Base-by-base conservation (phyloP, 805 yeast species). In the Saturnispora ahearnii region DNA sequence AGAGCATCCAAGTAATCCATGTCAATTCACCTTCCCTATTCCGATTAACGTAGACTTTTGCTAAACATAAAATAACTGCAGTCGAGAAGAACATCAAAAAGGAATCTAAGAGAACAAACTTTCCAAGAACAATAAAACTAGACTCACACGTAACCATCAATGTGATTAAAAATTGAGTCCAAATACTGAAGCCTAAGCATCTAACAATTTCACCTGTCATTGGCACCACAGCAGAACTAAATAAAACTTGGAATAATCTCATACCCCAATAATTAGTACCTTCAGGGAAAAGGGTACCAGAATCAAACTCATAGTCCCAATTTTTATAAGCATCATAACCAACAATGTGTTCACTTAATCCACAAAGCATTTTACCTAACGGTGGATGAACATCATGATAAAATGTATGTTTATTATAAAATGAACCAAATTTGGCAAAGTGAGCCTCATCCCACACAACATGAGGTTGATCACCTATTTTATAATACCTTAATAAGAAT, bases 361-460 rank as follows among this genome's bases (percentile, higher is more conserved):
- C 95, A 53, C 84, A 81, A 45, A 86, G 69, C 82, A 86, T 79
- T 60, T 86, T 86, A 9, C 93, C 95, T 57, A 86, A 72, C 1
- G 95, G 95, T 21, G 95, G 95, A 62, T 86, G 95, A 30, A 86
- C 95, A 68, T 86, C 95, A 58, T 81, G 87, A 60, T 86, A 86
- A 62, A 85, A 84, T 59, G 85, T 89, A 60, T 82, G 88, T 63
- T 82, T 77, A 55, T 84, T 68, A 64, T 86, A 86, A 59, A 84
- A 81, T 3, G 91, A 82, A 42, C 95, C 95, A 63, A 86, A 86
- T 63, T 84, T 84, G 41, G 93, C 95, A 66, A 91, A 91, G 71
- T 90, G 96, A 38, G 96, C 97, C 65, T 89, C 97, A 69, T 89
- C 97, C 97, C 97, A 90, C 24, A 93, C 93, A 30, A 93, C 97